Evolutionary conservation across 192 early-diverging fungal genomes (phyloP).

Genomic region (Rhizophagus clarus): DNA sequence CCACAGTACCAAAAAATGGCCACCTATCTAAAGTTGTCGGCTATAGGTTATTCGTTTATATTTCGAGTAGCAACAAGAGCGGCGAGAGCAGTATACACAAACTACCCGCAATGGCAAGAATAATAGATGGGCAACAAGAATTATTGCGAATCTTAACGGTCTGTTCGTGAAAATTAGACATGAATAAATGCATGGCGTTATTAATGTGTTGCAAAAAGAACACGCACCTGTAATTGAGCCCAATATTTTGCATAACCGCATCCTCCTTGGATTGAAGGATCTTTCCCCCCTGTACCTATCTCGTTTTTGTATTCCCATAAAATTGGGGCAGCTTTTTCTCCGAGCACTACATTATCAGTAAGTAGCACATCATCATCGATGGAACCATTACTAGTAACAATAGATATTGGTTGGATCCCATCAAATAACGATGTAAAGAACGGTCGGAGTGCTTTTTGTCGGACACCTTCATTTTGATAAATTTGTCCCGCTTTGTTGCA

Average conservation of each 20-base stretch:
- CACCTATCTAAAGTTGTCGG: too few species aligned
- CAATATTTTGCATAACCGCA: background rate
- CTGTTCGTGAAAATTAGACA: constrained; percentile 5
- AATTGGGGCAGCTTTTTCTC: background rate
- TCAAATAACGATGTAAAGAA: constrained; percentile 16
- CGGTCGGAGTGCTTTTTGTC: background rate
- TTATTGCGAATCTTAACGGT: constrained; percentile 2
- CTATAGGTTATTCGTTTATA: too few species aligned
- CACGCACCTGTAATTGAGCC: background rate
- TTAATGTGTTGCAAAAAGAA: constrained; percentile 6
- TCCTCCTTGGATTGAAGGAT: constrained; percentile 5
- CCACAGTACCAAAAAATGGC: too few species aligned
- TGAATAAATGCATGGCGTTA: constrained; percentile 11
- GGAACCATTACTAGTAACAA: constrained; percentile 5
- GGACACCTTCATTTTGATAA: background rate
- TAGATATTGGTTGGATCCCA: background rate
- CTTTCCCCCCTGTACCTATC: background rate
- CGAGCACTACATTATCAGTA: background rate
- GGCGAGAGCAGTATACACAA: too few species aligned
- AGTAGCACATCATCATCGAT: background rate
- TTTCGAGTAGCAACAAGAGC: too few species aligned
- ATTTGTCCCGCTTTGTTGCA: background rate
- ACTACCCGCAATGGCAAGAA: background rate
- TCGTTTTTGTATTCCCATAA: constrained; percentile 17
- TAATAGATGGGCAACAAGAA: constrained; percentile 13